Evolutionary conservation across 345 rosid genomes (phyloP).

Genomic region (Populus nigra): DNA sequence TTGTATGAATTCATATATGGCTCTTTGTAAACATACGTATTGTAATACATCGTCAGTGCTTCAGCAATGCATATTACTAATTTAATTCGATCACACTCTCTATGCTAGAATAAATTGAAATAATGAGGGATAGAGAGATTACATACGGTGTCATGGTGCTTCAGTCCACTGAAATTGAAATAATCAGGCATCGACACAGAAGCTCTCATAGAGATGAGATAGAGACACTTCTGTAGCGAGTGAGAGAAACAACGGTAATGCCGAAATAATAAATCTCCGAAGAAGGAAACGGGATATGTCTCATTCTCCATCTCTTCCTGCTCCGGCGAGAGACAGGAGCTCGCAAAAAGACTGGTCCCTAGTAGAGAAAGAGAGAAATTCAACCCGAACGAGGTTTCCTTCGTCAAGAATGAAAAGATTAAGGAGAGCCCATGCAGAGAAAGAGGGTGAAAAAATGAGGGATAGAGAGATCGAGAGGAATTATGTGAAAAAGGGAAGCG

Average conservation of each 20-base stretch:
- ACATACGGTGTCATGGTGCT: too few relatives aligned
- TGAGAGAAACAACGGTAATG: background rate
- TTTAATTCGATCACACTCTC: too few relatives aligned
- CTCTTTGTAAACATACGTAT: too few relatives aligned
- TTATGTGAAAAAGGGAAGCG: constrained; percentile 39
- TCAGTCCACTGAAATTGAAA: background rate
- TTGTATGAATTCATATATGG: too few relatives aligned
- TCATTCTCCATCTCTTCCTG: constrained; percentile 11
- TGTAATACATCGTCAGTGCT: too few relatives aligned
- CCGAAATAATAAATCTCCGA: constrained; percentile 30
- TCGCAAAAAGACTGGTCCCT: constrained; percentile 11
- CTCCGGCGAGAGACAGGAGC: constrained; percentile 12
- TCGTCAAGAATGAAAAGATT: constrained; percentile 67
- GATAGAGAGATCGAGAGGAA: constrained; percentile 50
- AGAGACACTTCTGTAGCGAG: background rate
- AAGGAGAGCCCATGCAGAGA: constrained; percentile 53
- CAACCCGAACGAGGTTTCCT: constrained; percentile 51
- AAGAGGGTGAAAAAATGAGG: constrained; percentile 40
- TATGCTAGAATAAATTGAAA: too few relatives aligned
- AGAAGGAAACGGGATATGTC: constrained; percentile 28
- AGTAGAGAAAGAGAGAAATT: constrained; percentile 5
- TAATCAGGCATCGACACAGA: background rate
- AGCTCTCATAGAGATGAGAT: background rate
- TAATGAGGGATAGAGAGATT: too few relatives aligned
- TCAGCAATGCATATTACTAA: too few relatives aligned